Conservation (phyloP, 2,329 filamentous ascomycete genomes). For the Cadophora luteo-olivacea region DNA sequence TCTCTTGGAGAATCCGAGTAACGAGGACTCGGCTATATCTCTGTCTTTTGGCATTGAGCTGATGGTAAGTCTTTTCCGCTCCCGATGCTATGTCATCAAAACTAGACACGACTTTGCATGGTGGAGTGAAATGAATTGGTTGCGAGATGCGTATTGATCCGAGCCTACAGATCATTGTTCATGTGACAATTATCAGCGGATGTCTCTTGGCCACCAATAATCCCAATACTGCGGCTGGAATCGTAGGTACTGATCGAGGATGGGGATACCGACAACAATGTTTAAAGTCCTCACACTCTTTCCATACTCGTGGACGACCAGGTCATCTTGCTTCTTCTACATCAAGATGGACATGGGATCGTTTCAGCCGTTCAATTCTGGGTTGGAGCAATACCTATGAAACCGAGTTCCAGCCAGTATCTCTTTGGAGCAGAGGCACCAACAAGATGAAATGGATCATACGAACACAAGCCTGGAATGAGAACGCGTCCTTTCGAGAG, state of each 20-base stretch:
- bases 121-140: background rate
- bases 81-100: background rate
- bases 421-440: slow-evolving; percentile 24
- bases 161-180: slow-evolving; percentile 35
- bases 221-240: slow-evolving; percentile 31
- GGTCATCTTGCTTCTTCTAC: background rate
- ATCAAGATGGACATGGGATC: slow-evolving; percentile 9
- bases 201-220: slow-evolving; percentile 44
- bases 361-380: slow-evolving; percentile 18
- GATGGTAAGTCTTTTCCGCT: slow-evolving; percentile 30
- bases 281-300: background rate
- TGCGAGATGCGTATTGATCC: background rate
- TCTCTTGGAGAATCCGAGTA: slow-evolving; percentile 25
- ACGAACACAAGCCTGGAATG: slow-evolving; percentile 19
- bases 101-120: background rate
- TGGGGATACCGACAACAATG: slow-evolving; percentile 9
- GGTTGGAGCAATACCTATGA: slow-evolving; percentile 28
- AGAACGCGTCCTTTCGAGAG: slow-evolving; percentile 18
- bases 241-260: slow-evolving; percentile 24
- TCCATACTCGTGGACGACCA: background rate
- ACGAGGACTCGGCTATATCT: slow-evolving; percentile 41
- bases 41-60: slow-evolving; percentile 44
- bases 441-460: slow-evolving; percentile 32
- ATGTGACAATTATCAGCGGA: slow-evolving; percentile 43
- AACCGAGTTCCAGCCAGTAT: slow-evolving; percentile 29